phyloP scores from a whole-genome alignment of 306 rosid genomes.

The Castanea sativa region DNA sequence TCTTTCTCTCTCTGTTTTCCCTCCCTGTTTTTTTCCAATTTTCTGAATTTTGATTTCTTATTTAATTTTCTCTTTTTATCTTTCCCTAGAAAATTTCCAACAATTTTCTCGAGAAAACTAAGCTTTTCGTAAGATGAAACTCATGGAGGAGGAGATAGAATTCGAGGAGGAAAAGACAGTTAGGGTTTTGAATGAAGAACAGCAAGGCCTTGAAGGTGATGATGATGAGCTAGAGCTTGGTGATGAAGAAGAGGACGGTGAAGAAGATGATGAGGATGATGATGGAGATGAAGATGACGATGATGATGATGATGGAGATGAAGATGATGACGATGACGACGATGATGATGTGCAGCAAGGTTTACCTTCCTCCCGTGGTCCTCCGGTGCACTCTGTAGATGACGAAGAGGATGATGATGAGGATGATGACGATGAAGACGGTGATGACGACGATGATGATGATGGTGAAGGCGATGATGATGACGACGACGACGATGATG shows the following conservation, averaged over 20 bases:
- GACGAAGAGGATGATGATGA: conserved; percentile 48
- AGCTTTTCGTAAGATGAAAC: conserved; percentile 47
- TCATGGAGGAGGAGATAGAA: conserved; percentile 43
- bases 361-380: conserved; percentile 46
- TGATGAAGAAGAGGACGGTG: conserved; percentile 36
- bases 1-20: conserved; percentile 23
- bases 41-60: too few species aligned
- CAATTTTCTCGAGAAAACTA: conserved; percentile 12
- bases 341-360: conserved; percentile 43
- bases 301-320: conserved; percentile 29
- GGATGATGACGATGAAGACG: conserved; percentile 35
- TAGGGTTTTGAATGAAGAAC: conserved; percentile 14
- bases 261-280: conserved; percentile 43
- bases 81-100: conserved; percentile 3
- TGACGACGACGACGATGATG: conserved; percentile 51
- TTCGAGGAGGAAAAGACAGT: conserved; percentile 51
- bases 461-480: conserved; percentile 34
- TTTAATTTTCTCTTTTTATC: conserved; percentile 1
- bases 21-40: conserved; percentile 27
- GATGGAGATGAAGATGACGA: conserved; percentile 40
- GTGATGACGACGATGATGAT: conserved; percentile 22
- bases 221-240: conserved; percentile 39
- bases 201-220: background rate
- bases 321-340: conserved; percentile 27
- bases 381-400: conserved; percentile 33